Evolutionary conservation across 768 basidiomycete genomes (phyloP), one percentile per base, ranked within the genome.

Genomic region (Cystofilobasidium bisporidii): DNA sequence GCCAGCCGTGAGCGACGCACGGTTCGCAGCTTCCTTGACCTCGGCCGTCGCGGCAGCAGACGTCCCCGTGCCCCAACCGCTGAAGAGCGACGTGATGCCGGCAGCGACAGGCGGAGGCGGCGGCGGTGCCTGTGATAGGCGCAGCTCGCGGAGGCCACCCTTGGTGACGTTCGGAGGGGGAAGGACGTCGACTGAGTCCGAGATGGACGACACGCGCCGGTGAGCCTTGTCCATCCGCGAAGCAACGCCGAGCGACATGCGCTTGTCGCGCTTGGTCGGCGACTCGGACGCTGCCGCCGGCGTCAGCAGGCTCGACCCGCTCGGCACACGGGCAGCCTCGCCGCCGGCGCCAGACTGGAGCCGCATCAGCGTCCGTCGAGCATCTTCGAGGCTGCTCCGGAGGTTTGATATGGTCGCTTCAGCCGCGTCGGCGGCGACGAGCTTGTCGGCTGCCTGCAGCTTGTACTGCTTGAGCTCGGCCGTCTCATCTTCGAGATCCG

Each of bases 401-500:
- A 68, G 43, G 24, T 47, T 58, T 10, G 41, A 24, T 9, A 68
- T 63, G 9, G 43, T 61, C 17, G 61, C 61, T n/a, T 68, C 67
- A 2, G 26, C 38, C 15, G 12, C 43, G 17, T 45, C 32, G 14
- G 60, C 60, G 1, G 40, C 60, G 10, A 11, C 14, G 60, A 61
- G 36, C 38, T 56, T 63, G 26, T 62, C 62, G 17, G 58, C 61
- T 26, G 61, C 45, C 2, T 4, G 17, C 12, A 15, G 26, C 47
- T 55, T 47, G 14, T 41, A 50, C 22, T 33, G 10, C 1, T 26
- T 10, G 55, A 61, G 30, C 48, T 55, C 40, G 40, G 55, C 62
- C 30, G 41, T 63, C 43, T 68, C 67, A 24, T 68, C 67, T 45
- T 68, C 55, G 14, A 68, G 67, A n/a, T 63, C 41, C n/a, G 61